A percentile compares a stretch with the other conserved stretches of the same genome.
Conservation (phyloP, 208 protist genomes). For the Novymonas esmeraldas region DNA sequence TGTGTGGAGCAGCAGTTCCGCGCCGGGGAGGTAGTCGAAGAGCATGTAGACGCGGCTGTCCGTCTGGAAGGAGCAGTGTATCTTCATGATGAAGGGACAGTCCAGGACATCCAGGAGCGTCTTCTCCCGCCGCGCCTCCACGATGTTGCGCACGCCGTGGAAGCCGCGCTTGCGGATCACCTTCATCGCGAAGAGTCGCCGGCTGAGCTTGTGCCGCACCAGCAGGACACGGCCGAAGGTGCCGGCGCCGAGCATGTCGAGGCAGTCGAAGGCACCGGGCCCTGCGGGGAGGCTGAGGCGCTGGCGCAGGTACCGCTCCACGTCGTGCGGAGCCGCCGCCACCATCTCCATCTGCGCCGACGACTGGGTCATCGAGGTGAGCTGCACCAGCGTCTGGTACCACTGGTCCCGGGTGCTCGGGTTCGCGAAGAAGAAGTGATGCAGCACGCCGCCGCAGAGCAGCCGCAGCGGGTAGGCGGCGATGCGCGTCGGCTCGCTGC, state of each 20-base stretch:
- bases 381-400: constrained; percentile 41
- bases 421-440: constrained; percentile 76
- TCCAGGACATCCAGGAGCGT: constrained; percentile 60
- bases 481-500: constrained; percentile 28
- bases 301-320: constrained; percentile 41
- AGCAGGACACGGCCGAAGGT: constrained; percentile 79
- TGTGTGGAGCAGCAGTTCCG: constrained; percentile 94
- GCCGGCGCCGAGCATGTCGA: constrained; percentile 72
- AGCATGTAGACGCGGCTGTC: constrained; percentile 87
- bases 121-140: constrained; percentile 75
- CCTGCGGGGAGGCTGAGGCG: constrained; percentile 47
- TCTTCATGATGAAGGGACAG: constrained; percentile 88
- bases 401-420: constrained; percentile 46
- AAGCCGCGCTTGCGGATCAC: constrained; percentile 67
- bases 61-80: constrained; percentile 86
- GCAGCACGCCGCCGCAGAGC: constrained; percentile 42
- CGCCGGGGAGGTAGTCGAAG: constrained; percentile 93
- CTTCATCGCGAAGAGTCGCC: constrained; percentile 75
- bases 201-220: constrained; percentile 62
- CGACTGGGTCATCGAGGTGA: constrained; percentile 37
- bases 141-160: constrained; percentile 55
- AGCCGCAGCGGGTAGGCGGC: constrained; percentile 61
- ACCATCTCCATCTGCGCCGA: constrained; percentile 18
- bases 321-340: constrained; percentile 26
- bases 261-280: constrained; percentile 52